Base-by-base conservation (phyloP, 805 yeast genomes). In the Candida fluviatilis region DNA sequence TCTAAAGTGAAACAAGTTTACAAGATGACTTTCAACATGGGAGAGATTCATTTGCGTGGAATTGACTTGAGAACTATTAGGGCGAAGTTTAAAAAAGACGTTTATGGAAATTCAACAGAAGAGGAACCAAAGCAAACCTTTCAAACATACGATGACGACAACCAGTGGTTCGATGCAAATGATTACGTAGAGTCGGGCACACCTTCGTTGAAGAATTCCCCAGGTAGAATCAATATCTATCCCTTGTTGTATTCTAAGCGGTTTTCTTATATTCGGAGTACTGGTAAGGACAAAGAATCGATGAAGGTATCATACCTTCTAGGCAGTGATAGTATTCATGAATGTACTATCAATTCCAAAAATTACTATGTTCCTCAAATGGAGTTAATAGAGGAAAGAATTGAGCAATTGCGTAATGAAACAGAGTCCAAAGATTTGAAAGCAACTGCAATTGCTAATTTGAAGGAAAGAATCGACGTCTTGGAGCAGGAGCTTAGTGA, bases 191-290 rank as follows among this genome's bases (percentile, higher is more conserved):
- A 84, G 49, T 73, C 79, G 1, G 75, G 69, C 36, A 49, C 64
- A 5, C 64, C 76, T 0, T 50, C 70, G 3, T 42, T 73, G 5
- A 51, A 55, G 7, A 54, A 58, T 1, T 56, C 57, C 35, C 50
- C 58, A 3, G 66, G 81, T 41, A 31, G 49, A 10, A 66, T 87
- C 34, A 64, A 60, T 11, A 73, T 82, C 2, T 52, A 64, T 31
- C 91, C 95, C 2, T 59, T 89, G 44, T 50, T 86, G 48, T 78
- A 64, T 56, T 69, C 95, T 0, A 85, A 91, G 4, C 64, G 77
- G 31, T 82, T 89, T 53, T 67, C 82, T 2, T 90, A 86, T 55
- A 63, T 75, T 43, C 70, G 91, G 35, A 79, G 82, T 45, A 79
- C 87, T 4, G 52, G 44, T 29, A 39, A 41, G 5, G 32, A 21